Evolutionary conservation across 495 filamentous ascomycete species (phyloP), one percentile per base, ranked within the genome.

Genomic region (Penicillium paradoxum): DNA sequence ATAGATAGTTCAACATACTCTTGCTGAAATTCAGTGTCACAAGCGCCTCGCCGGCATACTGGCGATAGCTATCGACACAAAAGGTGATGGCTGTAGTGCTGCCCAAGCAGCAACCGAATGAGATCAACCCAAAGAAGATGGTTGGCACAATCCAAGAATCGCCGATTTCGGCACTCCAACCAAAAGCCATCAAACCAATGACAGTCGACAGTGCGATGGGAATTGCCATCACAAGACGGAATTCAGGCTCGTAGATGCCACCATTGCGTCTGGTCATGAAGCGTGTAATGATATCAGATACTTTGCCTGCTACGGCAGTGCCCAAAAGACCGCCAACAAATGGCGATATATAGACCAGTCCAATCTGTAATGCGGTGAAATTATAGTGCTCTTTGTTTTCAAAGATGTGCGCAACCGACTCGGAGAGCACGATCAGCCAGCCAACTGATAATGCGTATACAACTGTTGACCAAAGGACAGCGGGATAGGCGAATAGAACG

Each of bases 31-130:
- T 97, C 55, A 98, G 72, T 13, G 92, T 96, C 22, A 98, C 93
- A 38, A 98, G 76, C 9, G 92, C 93, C 68, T 97, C 92, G 40
- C 91, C 90, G 1, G 93, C 93, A 65, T 96, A 97, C 66, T 93
- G 88, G 14, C 92, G 79, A 66, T 97, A 96, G 58, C 86, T 89
- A 66, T 98, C 92, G 21, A 98, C 90, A 47, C 86, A 89, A 59
- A 96, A 97, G 0, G 93, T 96, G 59, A 98, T 96, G 21, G 88
- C 81, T 1, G 92, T 97, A n/a, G 92, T 97, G 42, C 85, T 89
- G 1, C 91, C 92, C 9, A 97, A 78, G 37, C 88, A 86, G 66
- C 93, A 97, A 2, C 93, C 93, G 65, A 98, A 98, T 14, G 89
- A 95, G 50, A 96, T 86, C 39, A 95, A 64, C 1, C 90, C 91